Base-by-base conservation (phyloP, 805 yeast species). In the Wickerhamiella spandovensis region DNA sequence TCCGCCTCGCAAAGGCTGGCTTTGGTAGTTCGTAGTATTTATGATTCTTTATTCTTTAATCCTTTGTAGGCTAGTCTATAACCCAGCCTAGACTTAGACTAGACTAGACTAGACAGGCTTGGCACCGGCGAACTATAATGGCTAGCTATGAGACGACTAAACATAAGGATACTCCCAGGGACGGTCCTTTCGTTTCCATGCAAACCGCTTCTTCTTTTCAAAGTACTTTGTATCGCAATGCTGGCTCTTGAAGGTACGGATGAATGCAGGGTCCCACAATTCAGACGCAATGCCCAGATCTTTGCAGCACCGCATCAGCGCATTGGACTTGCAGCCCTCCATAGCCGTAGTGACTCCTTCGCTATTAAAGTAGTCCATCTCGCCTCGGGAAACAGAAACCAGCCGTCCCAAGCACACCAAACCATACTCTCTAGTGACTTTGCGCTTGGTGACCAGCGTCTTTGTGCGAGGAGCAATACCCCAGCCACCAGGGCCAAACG, bases 401-500 rank as follows among this genome's bases (percentile, higher is more conserved):
- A 92, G 70, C 56, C 95, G 75, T 1, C 97, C 97, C 52, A 82
- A 79, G 57, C 95, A 83, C 3, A 92, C 73, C 48, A 92, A 70
- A 0, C 86, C 97, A 62, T 87, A 92, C 63, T 92, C 98, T 56
- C 97, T 74, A 10, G 95, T 86, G 30, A 92, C 80, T 47, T 79
- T 73, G 54, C 76, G 79, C 28, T 79, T 75, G 1, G 95, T 82
- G 30, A 92, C 78, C 48, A 78, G 70, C 0, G 95, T 83, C 56
- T 84, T 90, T 0, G 95, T 80, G 50, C 98, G 72, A 10, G 98
- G 97, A 0, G 94, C 95, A 50, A 92, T 71, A 0, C 97, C 97
- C 98, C 98, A 92, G 1, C 95, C 97, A 24, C 98, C 98, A 6
- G 98, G 96, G 3, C 98, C 98, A 71, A 92, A 90, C 0, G 97